A percentile compares a stretch with the other conserved stretches of the same genome.
Conservation (phyloP, 225 moss, liverwort and hornwort genomes). For the Physcomitrellopsis africana region DNA sequence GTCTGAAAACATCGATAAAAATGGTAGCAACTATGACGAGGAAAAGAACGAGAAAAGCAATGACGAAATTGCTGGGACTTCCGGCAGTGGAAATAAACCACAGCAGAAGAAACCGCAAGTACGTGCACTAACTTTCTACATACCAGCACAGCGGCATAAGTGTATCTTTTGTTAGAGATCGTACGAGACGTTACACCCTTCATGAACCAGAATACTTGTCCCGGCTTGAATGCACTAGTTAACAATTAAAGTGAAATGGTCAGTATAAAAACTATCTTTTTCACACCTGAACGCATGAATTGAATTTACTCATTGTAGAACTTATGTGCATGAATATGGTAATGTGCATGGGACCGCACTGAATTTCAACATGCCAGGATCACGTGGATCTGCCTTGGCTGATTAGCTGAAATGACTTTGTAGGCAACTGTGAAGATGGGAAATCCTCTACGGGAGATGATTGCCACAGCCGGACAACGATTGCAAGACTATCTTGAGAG, state of each 20-base stretch:
- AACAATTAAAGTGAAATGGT: not conserved
- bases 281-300: not conserved
- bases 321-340: conserved; percentile 13
- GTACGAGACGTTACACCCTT: not conserved
- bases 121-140: conserved; percentile 20
- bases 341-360: conserved; percentile 27
- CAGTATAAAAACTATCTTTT: not conserved
- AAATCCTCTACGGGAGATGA: conserved; percentile 84
- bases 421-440: conserved; percentile 82
- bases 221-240: not conserved
- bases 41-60: conserved; percentile 53
- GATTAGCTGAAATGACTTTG: conserved; percentile 35
- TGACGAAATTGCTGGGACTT: conserved; percentile 65
- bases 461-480: conserved; percentile 82
- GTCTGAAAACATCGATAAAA: conserved; percentile 40
- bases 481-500: conserved; percentile 93
- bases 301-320: not conserved
- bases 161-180: not conserved
- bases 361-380: conserved; percentile 24
- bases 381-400: conserved; percentile 29
- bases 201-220: not conserved
- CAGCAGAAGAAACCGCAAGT: conserved; percentile 62
- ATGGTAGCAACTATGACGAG: conserved; percentile 37
- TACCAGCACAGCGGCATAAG: not conserved
- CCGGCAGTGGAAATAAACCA: conserved; percentile 67